phyloP scores from a whole-genome alignment of 1,284 basidiomycete species.

The Pholiota adiposa region DNA sequence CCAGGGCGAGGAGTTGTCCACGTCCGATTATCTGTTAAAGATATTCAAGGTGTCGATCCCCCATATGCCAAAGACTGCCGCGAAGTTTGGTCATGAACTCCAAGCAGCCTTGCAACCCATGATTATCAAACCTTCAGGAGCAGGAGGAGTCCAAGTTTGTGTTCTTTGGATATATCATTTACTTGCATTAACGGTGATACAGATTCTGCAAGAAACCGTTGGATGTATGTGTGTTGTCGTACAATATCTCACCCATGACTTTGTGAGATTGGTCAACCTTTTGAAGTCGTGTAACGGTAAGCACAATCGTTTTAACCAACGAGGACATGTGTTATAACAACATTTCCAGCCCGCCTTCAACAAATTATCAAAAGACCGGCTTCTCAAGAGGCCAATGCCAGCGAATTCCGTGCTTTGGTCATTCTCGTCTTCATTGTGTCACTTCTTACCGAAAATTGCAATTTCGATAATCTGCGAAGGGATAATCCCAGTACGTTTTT shows the following conservation, averaged over 20 bases:
- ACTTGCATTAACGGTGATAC: slow-evolving; percentile 1
- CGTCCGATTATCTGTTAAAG: slow-evolving; percentile 83
- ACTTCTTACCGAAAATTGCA: slow-evolving; percentile 85
- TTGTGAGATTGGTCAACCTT: slow-evolving; percentile 72
- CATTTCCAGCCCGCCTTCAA: slow-evolving; percentile 58
- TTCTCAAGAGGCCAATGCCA: slow-evolving; percentile 41
- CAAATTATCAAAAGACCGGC: slow-evolving; percentile 48
- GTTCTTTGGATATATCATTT: background rate
- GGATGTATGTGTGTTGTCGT: slow-evolving; percentile 91
- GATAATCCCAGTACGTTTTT: slow-evolving; percentile 55
- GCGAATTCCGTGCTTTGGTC: slow-evolving; percentile 38
- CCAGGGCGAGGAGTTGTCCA: slow-evolving; percentile 82
- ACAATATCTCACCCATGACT: slow-evolving; percentile 87
- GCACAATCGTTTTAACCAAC: slow-evolving; percentile 23
- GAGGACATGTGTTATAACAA: background rate
- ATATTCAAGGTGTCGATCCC: slow-evolving; percentile 89
- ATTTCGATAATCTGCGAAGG: slow-evolving; percentile 79
- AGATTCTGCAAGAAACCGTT: slow-evolving; percentile 89
- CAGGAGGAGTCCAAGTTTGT: slow-evolving; percentile 66
- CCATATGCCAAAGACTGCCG: slow-evolving; percentile 85
- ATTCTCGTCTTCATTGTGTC: slow-evolving; percentile 84
- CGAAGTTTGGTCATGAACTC: slow-evolving; percentile 86
- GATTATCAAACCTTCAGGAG: slow-evolving; percentile 79
- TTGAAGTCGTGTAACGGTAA: slow-evolving; percentile 83
- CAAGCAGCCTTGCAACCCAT: slow-evolving; percentile 84